A percentile compares a stretch with the other conserved stretches of the same genome.
phyloP scores from a whole-genome alignment of 2,329 filamentous ascomycete species.

The Cladosporium austrohemisphaericum region DNA sequence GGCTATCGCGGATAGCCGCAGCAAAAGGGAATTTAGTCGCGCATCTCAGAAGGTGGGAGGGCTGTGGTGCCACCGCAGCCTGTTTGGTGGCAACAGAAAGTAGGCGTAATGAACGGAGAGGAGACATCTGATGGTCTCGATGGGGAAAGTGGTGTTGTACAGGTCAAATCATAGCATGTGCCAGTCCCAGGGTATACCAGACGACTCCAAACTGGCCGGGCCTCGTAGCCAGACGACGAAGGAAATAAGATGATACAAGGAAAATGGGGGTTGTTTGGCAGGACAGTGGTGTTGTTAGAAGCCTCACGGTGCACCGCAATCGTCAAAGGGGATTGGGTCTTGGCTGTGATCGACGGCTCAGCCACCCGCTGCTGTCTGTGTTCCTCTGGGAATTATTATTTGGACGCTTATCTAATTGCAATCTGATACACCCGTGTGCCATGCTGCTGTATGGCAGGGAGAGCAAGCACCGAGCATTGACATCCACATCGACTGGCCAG shows the following conservation, averaged over 20 bases:
- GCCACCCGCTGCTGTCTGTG: too few species aligned
- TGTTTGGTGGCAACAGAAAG: slow-evolving; percentile 1
- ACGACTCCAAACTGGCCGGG: neutral
- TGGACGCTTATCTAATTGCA: too few species aligned
- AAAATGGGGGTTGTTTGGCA: too few species aligned
- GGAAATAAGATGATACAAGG: neutral
- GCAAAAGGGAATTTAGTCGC: neutral
- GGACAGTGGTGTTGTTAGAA: too few species aligned
- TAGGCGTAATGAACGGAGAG: slow-evolving; percentile 7
- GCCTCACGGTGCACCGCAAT: too few species aligned
- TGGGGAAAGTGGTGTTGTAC: neutral
- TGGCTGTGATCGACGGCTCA: too few species aligned
- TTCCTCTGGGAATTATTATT: too few species aligned
- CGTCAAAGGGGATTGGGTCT: too few species aligned
- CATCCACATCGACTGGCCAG: too few species aligned
- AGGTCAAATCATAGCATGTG: slow-evolving; percentile 12
- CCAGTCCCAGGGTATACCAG: neutral
- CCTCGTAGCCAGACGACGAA: neutral
- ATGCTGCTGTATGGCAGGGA: too few species aligned
- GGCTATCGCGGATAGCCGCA: neutral
- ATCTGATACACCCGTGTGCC: too few species aligned
- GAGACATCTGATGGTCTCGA: slow-evolving; percentile 11
- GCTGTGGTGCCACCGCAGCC: neutral
- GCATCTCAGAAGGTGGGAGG: neutral
- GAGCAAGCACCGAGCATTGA: too few species aligned